Evolutionary conservation across 768 basidiomycete genomes (phyloP), one percentile per base, ranked within the genome.

Genomic region (Auriscalpium vulgare): DNA sequence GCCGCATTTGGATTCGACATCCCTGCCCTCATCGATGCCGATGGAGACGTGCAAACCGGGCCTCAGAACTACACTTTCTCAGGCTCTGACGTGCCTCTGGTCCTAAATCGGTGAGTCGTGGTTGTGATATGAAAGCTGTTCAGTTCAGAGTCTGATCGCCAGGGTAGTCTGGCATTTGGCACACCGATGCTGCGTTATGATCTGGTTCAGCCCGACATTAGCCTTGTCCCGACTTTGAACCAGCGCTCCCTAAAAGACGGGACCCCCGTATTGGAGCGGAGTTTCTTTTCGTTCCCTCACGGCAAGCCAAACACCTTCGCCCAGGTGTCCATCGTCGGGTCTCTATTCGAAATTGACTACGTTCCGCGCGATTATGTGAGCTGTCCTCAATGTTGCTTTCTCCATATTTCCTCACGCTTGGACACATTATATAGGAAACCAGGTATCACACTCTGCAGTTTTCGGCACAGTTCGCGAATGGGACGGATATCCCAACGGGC

Each of bases 61-160:
- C 67, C 78, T 11, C 66, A 67, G 13, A 78, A 78, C 62, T 80
- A 78, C 60, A 77, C 79, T 2, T 79, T 81, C 56, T 69, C 68
- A 0, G 71, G 65, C 14, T 66, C 57, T 10, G 73, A 79, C 62
- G 71, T 71, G 60, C 79, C 78, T 0, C 69, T 69, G 10, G 55
- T 78, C 6, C 54, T 78, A 1, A 74, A 66, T 65, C 71, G 77
- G 67, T 72, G 65, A 37, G 68, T 29, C 19, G 17, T 64, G 23
- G 5, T 54, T 13, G 21, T 7, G 23, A 37, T 5, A 50, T 48
- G 10, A 0, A 43, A 35, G 6, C 13, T 17, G n/a, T 40, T 8
- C 59, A n/a, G n/a, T n/a, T n/a, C 17, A 47, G 59, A 51, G 38
- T 36, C 29, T 29, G 7, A 29, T 29, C 7, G 7, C 2, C 29